Conservation (phyloP, 169 alveolate genomes). For the Theileria sp. region DNA sequence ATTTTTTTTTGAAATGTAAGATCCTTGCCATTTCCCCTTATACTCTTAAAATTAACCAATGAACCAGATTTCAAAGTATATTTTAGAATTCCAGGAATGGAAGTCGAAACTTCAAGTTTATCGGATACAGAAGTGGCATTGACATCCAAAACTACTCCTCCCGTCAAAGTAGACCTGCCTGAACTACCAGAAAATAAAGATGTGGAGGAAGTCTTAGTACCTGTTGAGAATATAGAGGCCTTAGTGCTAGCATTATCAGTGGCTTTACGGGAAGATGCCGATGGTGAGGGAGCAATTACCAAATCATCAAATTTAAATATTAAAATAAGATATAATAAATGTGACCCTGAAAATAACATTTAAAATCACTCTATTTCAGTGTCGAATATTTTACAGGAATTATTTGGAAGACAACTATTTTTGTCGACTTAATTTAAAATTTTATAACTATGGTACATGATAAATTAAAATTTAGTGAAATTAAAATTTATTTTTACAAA, state of each 20-base stretch:
- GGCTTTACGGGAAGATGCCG: not conserved
- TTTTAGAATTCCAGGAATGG: slow-evolving; percentile 27
- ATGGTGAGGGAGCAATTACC: not conserved
- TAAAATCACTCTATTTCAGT: not conserved
- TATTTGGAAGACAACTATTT: not conserved
- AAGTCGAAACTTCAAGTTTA: slow-evolving; percentile 13
- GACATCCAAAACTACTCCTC: slow-evolving; percentile 18
- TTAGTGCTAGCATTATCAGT: not conserved
- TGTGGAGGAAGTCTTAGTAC: not conserved
- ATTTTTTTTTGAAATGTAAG: not conserved
- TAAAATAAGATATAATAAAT: too few relatives aligned
- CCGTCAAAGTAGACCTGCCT: not conserved
- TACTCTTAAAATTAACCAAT: not conserved
- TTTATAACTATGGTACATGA: not conserved
- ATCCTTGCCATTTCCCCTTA: not conserved
- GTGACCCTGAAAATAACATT: not conserved
- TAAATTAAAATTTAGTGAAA: not conserved
- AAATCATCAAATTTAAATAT: not conserved
- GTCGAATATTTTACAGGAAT: not conserved
- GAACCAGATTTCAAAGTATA: slow-evolving; percentile 2
- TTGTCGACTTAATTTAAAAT: not conserved
- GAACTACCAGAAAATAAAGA: not conserved
- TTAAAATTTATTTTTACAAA: not conserved
- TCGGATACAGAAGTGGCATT: slow-evolving; percentile 6
- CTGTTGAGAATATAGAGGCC: not conserved